Evolutionary conservation across 768 basidiomycete species (phyloP).

Genomic region (Pisolithus tinctorius): DNA sequence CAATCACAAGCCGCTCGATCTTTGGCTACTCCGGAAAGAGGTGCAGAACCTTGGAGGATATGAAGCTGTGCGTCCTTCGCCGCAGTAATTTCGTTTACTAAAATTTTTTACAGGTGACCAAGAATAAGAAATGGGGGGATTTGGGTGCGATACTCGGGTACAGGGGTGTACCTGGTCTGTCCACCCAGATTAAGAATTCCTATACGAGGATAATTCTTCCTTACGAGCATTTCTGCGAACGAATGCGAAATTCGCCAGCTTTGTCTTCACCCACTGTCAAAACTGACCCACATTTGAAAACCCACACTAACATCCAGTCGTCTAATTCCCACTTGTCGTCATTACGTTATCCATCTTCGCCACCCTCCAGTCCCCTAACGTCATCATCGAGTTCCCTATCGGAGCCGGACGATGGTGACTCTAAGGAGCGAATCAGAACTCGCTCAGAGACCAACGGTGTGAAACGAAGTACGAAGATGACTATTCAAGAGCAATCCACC

Average conservation of each 20-base stretch:
- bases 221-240: constrained; percentile 87
- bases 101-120: constrained; percentile 56
- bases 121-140: constrained; percentile 82
- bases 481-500: constrained; percentile 43
- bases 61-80: constrained; percentile 56
- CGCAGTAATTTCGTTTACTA: constrained; percentile 19
- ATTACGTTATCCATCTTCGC: constrained; percentile 43
- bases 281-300: constrained; percentile 48
- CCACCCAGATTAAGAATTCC: constrained; percentile 83
- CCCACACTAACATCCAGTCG: constrained; percentile 43
- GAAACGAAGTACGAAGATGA: constrained; percentile 47
- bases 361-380: constrained; percentile 74
- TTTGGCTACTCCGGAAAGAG: constrained; percentile 90
- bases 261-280: constrained; percentile 33
- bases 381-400: constrained; percentile 72
- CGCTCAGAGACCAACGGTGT: constrained; percentile 35
- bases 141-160: constrained; percentile 80
- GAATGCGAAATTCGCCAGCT: constrained; percentile 59
- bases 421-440: constrained; percentile 44
- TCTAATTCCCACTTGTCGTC: constrained; percentile 32
- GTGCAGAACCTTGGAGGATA: constrained; percentile 87
- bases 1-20: constrained; percentile 86
- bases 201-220: constrained; percentile 90
- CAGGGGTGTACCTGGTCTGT: constrained; percentile 73
- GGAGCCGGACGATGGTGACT: constrained; percentile 72